A percentile compares a stretch with the other conserved stretches of the same genome.
Evolutionary conservation across 2,329 filamentous ascomycete genomes (phyloP).

Genomic region (Diplodia mutila): DNA sequence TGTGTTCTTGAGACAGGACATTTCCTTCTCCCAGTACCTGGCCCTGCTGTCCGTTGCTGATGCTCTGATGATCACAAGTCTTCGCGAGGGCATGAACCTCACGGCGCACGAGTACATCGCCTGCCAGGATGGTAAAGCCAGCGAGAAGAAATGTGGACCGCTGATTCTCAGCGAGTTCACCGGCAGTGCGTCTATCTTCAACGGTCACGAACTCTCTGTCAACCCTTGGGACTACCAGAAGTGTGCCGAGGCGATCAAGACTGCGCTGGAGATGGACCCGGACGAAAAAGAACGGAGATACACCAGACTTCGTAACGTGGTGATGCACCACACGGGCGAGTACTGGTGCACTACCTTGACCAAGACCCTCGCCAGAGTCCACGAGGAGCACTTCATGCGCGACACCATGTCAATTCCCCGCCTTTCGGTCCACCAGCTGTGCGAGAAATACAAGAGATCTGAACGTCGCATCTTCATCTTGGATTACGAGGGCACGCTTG

Average conservation of each 20-base stretch:
- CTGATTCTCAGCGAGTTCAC: slow-evolving; percentile 95
- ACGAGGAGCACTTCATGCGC: slow-evolving; percentile 81
- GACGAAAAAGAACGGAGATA: slow-evolving; percentile 77
- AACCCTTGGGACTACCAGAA: slow-evolving; percentile 96
- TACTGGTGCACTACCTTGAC: slow-evolving; percentile 84
- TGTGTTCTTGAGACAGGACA: slow-evolving; percentile 93
- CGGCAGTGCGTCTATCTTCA: slow-evolving; percentile 84
- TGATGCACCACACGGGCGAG: slow-evolving; percentile 79
- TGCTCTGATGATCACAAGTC: slow-evolving; percentile 89
- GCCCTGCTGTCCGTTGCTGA: slow-evolving; percentile 88
- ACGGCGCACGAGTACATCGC: slow-evolving; percentile 93
- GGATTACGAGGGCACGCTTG: slow-evolving; percentile 91
- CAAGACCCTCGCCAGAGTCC: slow-evolving; percentile 71
- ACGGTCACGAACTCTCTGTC: slow-evolving; percentile 77
- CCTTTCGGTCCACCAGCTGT: slow-evolving; percentile 69
- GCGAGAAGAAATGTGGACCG: slow-evolving; percentile 79
- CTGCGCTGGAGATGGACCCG: slow-evolving; percentile 77
- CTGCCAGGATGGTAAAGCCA: slow-evolving; percentile 80
- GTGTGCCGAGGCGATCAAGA: slow-evolving; percentile 83
- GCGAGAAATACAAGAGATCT: slow-evolving; percentile 67
- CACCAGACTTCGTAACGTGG: slow-evolving; percentile 71
- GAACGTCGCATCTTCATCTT: slow-evolving; percentile 80
- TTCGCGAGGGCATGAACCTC: slow-evolving; percentile 96
- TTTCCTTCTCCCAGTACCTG: slow-evolving; percentile 90
- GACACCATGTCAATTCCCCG: slow-evolving; percentile 87